Percentiles rank a stretch among this genome's conserved stretches.
Evolutionary conservation across 345 rosid genomes (phyloP).

Genomic region (Rhizophora apiculata): DNA sequence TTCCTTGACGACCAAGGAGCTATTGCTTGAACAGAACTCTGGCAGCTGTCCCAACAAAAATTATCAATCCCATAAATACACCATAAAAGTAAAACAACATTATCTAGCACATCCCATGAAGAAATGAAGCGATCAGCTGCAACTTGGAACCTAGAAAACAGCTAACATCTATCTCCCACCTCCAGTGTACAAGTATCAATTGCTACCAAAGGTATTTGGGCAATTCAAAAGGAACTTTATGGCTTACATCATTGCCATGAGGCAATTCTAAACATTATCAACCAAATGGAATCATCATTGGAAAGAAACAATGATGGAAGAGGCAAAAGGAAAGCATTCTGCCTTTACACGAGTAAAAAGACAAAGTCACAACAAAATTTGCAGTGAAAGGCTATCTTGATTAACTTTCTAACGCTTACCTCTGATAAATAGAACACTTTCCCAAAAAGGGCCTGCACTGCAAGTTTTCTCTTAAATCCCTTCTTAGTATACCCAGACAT

Average conservation of each 20-base stretch:
- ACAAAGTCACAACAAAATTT: conserved; percentile 2
- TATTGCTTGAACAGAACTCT: conserved; percentile 75
- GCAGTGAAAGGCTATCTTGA: background rate
- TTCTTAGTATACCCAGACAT: conserved; percentile 75
- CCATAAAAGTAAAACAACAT: background rate
- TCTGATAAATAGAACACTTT: conserved; percentile 86
- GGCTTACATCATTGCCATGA: background rate
- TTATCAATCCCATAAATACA: conserved; percentile 1
- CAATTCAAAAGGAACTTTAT: background rate
- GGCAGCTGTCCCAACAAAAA: conserved; percentile 59
- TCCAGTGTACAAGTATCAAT: background rate
- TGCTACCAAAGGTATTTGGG: background rate
- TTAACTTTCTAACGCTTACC: conserved; percentile 35
- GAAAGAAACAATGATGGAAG: background rate
- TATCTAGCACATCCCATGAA: background rate
- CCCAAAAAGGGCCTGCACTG: conserved; percentile 83
- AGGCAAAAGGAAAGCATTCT: background rate
- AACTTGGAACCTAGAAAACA: background rate
- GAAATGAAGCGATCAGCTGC: background rate
- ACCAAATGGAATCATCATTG: background rate
- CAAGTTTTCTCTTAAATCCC: conserved; percentile 93
- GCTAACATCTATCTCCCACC: background rate
- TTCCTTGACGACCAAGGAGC: conserved; percentile 81
- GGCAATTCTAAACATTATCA: background rate
- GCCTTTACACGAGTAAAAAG: background rate